phyloP scores from a whole-genome alignment of 2,329 filamentous ascomycete species.

The Sarocladium oryzae region DNA sequence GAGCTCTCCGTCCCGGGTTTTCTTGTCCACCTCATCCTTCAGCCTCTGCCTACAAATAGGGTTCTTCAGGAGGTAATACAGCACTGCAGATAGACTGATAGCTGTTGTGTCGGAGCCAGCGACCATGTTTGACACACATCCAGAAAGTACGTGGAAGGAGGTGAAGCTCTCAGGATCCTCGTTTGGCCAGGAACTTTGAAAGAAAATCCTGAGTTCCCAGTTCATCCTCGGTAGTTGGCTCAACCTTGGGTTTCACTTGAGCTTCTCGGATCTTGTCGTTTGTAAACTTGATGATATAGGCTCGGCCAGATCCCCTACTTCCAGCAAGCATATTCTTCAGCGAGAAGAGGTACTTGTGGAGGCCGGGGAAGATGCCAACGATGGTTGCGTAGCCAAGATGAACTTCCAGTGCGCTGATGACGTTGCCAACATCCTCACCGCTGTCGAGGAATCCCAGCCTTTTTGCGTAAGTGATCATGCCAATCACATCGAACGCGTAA shows the following conservation, averaged over 20 bases:
- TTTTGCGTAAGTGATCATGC: constrained; percentile 36
- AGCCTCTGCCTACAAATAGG: constrained; percentile 18
- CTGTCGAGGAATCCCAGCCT: constrained; percentile 38
- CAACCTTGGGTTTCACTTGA: constrained; percentile 8
- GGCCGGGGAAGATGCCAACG: constrained; percentile 15
- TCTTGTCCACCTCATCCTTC: constrained; percentile 17
- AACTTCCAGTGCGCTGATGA: constrained; percentile 27
- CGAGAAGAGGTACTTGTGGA: constrained; percentile 15
- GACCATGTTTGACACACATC: constrained; percentile 26
- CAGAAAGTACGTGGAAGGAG: constrained; percentile 24
- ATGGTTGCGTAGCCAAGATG: constrained; percentile 18
- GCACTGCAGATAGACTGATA: constrained; percentile 36
- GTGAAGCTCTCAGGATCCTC: constrained; percentile 35
- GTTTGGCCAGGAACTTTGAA: constrained; percentile 25
- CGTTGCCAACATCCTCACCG: constrained; percentile 36
- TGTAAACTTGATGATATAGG: constrained; percentile 21
- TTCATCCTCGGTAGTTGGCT: constrained; percentile 10
- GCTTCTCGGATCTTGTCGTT: constrained; percentile 22
- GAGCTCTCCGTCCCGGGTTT: constrained; percentile 12
- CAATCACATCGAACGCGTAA: constrained; percentile 46
- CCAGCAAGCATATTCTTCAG: constrained; percentile 15
- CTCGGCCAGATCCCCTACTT: constrained; percentile 17
- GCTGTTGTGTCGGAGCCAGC: constrained; percentile 41
- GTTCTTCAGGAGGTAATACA: constrained; percentile 36
- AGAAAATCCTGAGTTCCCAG: constrained; percentile 15